Evolutionary conservation across 495 filamentous ascomycete genomes (phyloP), one percentile per base, ranked within the genome.

Genomic region (Hamigera avellanea): DNA sequence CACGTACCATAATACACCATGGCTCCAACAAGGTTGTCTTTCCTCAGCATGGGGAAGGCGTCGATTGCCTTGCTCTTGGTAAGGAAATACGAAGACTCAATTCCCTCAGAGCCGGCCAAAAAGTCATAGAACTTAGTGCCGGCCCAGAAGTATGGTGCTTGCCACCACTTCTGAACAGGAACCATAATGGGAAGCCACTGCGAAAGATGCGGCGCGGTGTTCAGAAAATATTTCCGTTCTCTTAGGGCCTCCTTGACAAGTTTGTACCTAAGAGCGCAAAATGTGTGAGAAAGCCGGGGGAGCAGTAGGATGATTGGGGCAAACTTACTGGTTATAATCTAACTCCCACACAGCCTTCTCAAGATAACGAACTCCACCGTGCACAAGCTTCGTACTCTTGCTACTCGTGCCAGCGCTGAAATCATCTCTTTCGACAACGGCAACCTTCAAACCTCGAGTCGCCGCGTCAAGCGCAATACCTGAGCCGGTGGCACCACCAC

Each of bases 181-280:
- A 98, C 75, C 91, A 98, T 98, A 45, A 98, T 98, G 13, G 91
- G 91, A 26, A 98, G 70, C 85, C 88, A 95, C 62, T 68, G 78
- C 19, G 86, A 94, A 28, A 98, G 72, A 69, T 98, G 91, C 10
- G 91, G 91, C 19, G 91, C 91, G 8, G 89, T 98, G 49, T 93
- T 85, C 50, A 96, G 58, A 56, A 98, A 98, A 58, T 93, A 95
- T 46, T 87, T 86, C 43, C 91, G 79, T 64, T 98, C 91, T 46
- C 89, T 82, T 39, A 98, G 69, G n/a, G 91, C 88, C 61, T 98
- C 91, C 45, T 76, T 83, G 26, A 98, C 91, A 25, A 98, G 69
- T 48, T 78, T 70, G 54, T 95, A 98, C 48, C 75, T 79, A 45
- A 40, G 23, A 34, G 19, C 4, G 12, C 28, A 30, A 14, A 34